Percentiles rank a stretch among this genome's conserved stretches.
These are phyloP conservation scores for Monilinia vaccinii-corymbosi DNA, from an alignment of 2,329 filamentous ascomycete species.

Conservation along the genomic window DNA sequence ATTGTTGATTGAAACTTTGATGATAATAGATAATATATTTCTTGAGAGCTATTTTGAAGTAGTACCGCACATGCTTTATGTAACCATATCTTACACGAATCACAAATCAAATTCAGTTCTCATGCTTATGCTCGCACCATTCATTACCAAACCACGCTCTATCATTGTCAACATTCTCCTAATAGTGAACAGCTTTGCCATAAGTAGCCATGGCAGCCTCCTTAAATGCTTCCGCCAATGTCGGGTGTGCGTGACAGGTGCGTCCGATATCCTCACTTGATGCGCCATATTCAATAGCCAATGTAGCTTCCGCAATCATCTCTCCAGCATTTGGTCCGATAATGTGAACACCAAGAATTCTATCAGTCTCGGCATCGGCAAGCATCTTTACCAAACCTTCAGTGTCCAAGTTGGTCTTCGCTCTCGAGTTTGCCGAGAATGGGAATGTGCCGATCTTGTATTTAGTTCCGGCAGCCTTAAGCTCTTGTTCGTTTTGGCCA, in stretches of 20 bases:
- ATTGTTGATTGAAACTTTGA: background rate
- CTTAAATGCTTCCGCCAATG: constrained; percentile 91
- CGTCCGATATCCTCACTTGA: constrained; percentile 90
- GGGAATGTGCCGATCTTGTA: constrained; percentile 94
- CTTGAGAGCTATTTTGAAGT: background rate
- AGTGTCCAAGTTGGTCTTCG: constrained; percentile 96
- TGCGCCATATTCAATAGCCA: constrained; percentile 94
- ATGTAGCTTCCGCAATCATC: constrained; percentile 96
- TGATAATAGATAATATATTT: background rate
- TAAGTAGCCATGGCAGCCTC: constrained; percentile 98
- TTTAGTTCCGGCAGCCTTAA: constrained; percentile 81
- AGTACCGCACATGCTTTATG: too few relatives aligned
- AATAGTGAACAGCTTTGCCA: constrained; percentile 93
- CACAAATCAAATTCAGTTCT: constrained; percentile 11
- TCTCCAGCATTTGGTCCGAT: constrained; percentile 92
- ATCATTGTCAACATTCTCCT: constrained; percentile 29
- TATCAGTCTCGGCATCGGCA: constrained; percentile 90
- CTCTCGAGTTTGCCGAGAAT: constrained; percentile 95
- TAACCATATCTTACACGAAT: constrained; percentile 27
- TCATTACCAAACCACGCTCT: constrained; percentile 2
- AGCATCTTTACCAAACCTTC: constrained; percentile 97
- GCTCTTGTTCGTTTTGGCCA: constrained; percentile 90
- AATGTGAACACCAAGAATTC: constrained; percentile 92
- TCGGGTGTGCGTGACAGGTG: constrained; percentile 90
- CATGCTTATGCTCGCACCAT: constrained; percentile 5